Evolutionary conservation across 176 grass and related monocot genomes (phyloP).

Genomic region (Zizania latifolia): DNA sequence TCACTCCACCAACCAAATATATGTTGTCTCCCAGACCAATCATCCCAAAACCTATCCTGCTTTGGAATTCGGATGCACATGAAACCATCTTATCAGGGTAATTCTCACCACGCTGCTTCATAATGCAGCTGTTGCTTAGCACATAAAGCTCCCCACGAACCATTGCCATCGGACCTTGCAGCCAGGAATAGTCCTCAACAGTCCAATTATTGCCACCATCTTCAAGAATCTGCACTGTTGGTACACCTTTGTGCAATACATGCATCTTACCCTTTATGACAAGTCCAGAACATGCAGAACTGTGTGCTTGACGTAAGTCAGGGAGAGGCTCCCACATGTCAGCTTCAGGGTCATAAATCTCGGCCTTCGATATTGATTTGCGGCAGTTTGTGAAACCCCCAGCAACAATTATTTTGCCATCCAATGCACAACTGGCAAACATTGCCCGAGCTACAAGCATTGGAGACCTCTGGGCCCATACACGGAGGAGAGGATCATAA

Average conservation of each 20-base stretch:
- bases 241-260: conserved; percentile 86
- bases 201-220: conserved; percentile 57
- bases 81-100: conserved; percentile 78
- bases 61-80: conserved; percentile 83
- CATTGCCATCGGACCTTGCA: conserved; percentile 93
- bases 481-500: conserved; percentile 60
- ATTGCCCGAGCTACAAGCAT: conserved; percentile 85
- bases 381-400: conserved; percentile 92
- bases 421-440: conserved; percentile 91
- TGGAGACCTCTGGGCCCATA: conserved; percentile 55
- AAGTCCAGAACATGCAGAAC: conserved; percentile 87
- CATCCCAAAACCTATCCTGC: conserved; percentile 89
- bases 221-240: conserved; percentile 85
- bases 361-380: conserved; percentile 73
- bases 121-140: conserved; percentile 86
- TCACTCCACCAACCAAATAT: conserved; percentile 84
- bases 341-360: conserved; percentile 81
- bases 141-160: conserved; percentile 74
- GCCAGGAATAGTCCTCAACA: conserved; percentile 80
- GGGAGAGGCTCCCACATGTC: conserved; percentile 79
- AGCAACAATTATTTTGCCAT: conserved; percentile 85
- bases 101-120: conserved; percentile 68
- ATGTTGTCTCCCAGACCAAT: conserved; percentile 73
- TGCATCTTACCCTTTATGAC: conserved; percentile 82
- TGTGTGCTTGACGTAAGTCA: conserved; percentile 70